Percentiles rank a stretch among this genome's conserved stretches.
Conservation (phyloP, 257 asterid species). For the Anisodus acutangulus region DNA sequence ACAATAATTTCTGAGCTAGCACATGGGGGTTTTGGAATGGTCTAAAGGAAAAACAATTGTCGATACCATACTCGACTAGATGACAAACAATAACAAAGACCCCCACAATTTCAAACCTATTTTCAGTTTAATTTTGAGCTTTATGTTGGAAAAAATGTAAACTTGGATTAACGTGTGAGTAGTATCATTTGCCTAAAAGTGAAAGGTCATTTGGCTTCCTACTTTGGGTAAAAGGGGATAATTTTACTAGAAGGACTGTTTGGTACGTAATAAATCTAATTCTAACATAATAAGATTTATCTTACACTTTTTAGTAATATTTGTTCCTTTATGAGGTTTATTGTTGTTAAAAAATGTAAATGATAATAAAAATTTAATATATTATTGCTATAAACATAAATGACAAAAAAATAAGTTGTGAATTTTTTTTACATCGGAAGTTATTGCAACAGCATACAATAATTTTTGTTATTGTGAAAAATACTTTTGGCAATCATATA, state of each 20-base stretch:
- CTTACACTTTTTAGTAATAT: neutral
- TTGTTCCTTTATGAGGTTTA: neutral
- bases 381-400: too few relatives aligned
- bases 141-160: neutral
- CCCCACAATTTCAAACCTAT: neutral
- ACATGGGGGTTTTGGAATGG: conserved; percentile 2
- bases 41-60: conserved; percentile 5
- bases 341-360: too few relatives aligned
- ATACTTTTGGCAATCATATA: too few relatives aligned
- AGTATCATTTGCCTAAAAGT: neutral
- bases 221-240: neutral
- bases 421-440: too few relatives aligned
- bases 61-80: neutral
- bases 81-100: neutral
- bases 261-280: conserved; percentile 3
- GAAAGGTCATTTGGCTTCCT: neutral
- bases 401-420: too few relatives aligned
- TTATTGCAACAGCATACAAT: too few relatives aligned
- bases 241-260: neutral
- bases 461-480: too few relatives aligned
- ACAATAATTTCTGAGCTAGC: neutral
- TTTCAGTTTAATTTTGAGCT: neutral
- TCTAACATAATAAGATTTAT: neutral
- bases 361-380: too few relatives aligned
- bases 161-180: neutral